Evolutionary conservation across 129 eudicot species (phyloP).

Genomic region (Flaveria trinervia): DNA sequence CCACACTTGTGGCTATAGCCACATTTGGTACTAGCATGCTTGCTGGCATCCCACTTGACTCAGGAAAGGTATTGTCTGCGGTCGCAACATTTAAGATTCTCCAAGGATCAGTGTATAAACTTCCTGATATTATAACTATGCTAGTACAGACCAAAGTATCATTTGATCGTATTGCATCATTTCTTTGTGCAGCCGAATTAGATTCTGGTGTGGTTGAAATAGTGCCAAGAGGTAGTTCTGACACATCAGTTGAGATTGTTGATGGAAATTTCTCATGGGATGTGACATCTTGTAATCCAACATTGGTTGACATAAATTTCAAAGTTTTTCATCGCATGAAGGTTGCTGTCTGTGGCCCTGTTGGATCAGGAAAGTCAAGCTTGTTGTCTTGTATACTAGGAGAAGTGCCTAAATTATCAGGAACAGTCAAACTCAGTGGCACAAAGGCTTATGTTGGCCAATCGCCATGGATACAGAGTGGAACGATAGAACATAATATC

Average conservation of each 20-base stretch:
- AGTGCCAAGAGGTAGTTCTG: slow-evolving; percentile 43
- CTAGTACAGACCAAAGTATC: slow-evolving; percentile 81
- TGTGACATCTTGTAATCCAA: slow-evolving; percentile 40
- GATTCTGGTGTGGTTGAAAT: slow-evolving; percentile 53
- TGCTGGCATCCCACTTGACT: slow-evolving; percentile 70
- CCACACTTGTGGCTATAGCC: slow-evolving; percentile 64
- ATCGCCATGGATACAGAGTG: slow-evolving; percentile 54
- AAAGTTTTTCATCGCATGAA: slow-evolving; percentile 58
- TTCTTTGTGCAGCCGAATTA: slow-evolving; percentile 64
- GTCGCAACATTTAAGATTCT: slow-evolving; percentile 87
- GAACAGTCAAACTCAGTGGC: slow-evolving; percentile 39
- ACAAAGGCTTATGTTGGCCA: slow-evolving; percentile 53
- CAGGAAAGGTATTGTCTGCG: slow-evolving; percentile 80
- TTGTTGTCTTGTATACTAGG: slow-evolving; percentile 41
- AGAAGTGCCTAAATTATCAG: slow-evolving; percentile 36
- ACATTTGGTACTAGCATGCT: slow-evolving; percentile 74
- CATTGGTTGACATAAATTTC: slow-evolving; percentile 55
- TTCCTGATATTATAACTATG: slow-evolving; percentile 70
- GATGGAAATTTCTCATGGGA: slow-evolving; percentile 79
- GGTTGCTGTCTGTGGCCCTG: slow-evolving; percentile 83
- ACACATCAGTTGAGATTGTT: slow-evolving; percentile 53
- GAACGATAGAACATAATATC: slow-evolving; percentile 47
- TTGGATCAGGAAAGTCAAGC: slow-evolving; percentile 62
- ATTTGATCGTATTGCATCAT: slow-evolving; percentile 70
- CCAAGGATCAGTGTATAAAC: slow-evolving; percentile 64